Evolutionary conservation across 345 rosid genomes (phyloP), one percentile per base, ranked within the genome.

Genomic region (Euphorbia lathyris): DNA sequence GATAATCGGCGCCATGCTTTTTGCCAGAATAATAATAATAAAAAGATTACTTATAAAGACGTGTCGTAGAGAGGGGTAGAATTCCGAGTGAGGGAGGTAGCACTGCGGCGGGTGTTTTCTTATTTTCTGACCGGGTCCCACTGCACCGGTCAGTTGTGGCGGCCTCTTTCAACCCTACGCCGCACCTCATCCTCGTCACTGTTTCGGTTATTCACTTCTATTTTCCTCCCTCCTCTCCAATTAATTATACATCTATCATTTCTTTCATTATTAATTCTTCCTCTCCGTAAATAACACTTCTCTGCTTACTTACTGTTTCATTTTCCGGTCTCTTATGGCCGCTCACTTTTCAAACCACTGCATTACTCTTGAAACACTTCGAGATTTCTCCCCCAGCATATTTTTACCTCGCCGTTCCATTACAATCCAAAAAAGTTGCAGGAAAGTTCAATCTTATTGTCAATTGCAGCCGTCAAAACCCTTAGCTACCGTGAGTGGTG

Each of bases 401-500:
- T 29, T 42, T 45, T 11, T 12, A 9, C 63, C 42, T 10, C 52
- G 26, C 65, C 45, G 16, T 16, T n/a, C 27, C 58, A 30, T 50
- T 43, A 19, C 4, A 17, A 11, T 26, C 32, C 5, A 58, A 22
- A 1, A 1, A 32, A 43, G 17, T 26, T 19, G 3, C 11, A 0
- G 17, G 9, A 57, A n/a, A 14, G 2, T 40, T 13, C 53, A 17
- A 6, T 57, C 30, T 3, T 27, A 2, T 0, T 62, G 4, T 72
- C 73, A 16, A 71, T 60, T 42, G 56, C 63, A 20, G 34, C 62
- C 23, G 5, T 77, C 71, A 20, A 64, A 52, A 8, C 64, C 47
- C 13, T 7, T 38, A 19, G 11, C 36, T 19, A 19, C 26, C 68
- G 25, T 26, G 1, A 27, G 2, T 34, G 14, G 23, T 23, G 43